Evolutionary conservation across 306 rosid genomes (phyloP), one percentile per base, ranked within the genome.

Genomic region (Alnus glutinosa): DNA sequence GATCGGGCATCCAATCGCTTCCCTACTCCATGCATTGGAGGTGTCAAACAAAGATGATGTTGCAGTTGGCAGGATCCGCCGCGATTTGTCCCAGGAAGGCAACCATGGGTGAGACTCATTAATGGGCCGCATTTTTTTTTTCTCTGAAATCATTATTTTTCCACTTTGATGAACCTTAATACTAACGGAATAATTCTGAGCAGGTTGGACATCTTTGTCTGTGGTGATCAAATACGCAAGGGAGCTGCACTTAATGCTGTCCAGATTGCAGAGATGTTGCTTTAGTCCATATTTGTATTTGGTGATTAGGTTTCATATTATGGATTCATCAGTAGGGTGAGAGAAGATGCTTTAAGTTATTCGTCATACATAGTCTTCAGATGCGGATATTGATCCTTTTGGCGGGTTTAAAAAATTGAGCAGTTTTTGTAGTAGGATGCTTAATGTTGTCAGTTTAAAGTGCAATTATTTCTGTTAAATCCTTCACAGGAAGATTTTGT

Each of bases 171-270:
- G 8, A 44, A 75, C 32, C 78, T 75, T 85, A 62, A 77, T 59
- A 73, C 81, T 58, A 78, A 89, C 74, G 71, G 57, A 62, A 75
- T 42, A 74, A 69, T 69, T 78, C 39, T 71, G 68, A 63, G 28
- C 89, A 91, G 99, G 84, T 80, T 95, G 94, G 99, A 96, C 81
- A 93, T 96, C 55, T 92, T 96, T 82, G 87, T 96, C 48, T 92
- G 99, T 36, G 99, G 99, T 15, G 99, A 96, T 89, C 99, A 96
- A 88, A 90, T 96, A 75, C 99, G 98, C 73, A 96, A 96, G 86
- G 98, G 99, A 64, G 99, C 98, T 63, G 99, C 98, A 30, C 97
- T 96, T 73, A 96, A 96, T 75, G 99, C 99, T 46, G 85, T 96
- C 84, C 99, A 91, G 90, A 93, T 96, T 67, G 99, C 98, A 1